Evolutionary conservation across 169 alveolate genomes (phyloP).

Genomic region (Eimeria acervulina): DNA sequence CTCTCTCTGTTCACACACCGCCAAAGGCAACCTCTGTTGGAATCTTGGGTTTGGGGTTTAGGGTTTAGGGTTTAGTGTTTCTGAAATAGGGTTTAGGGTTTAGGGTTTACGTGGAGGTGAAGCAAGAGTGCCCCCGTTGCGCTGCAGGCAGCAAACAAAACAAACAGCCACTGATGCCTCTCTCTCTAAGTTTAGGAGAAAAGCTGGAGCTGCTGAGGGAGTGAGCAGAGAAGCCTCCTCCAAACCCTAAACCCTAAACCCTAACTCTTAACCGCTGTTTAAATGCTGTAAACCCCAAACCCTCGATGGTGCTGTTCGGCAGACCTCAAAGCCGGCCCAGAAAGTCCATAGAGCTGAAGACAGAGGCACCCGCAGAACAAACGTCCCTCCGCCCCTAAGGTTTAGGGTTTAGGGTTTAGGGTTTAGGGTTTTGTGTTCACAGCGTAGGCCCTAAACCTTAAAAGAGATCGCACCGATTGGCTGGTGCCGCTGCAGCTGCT

Average conservation of each 20-base stretch:
- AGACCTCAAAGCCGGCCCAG: slow-evolving; percentile 25
- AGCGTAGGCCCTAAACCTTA: not conserved
- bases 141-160: slow-evolving; percentile 20
- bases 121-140: slow-evolving; percentile 55
- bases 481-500: not conserved
- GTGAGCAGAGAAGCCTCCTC: not conserved
- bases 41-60: not conserved
- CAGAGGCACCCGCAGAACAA: not conserved
- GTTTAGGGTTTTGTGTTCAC: not conserved
- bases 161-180: not conserved
- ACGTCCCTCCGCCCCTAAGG: not conserved
- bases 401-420: slow-evolving; percentile 29
- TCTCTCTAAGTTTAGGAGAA: too few relatives aligned
- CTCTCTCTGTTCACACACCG: slow-evolving; percentile 23
- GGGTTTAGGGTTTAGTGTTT: slow-evolving; percentile 31
- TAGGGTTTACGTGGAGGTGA: slow-evolving; percentile 34
- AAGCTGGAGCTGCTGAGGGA: too few relatives aligned
- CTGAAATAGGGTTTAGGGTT: slow-evolving; percentile 3
- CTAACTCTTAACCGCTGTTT: not conserved
- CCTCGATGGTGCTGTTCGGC: not conserved
- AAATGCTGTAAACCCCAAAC: not conserved
- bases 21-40: not conserved
- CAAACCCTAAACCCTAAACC: not conserved
- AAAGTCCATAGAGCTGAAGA: slow-evolving; percentile 22
- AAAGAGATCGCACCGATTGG: not conserved